Base-by-base conservation (phyloP, 2,329 filamentous ascomycete genomes). In the Chaetomium sp. region DNA sequence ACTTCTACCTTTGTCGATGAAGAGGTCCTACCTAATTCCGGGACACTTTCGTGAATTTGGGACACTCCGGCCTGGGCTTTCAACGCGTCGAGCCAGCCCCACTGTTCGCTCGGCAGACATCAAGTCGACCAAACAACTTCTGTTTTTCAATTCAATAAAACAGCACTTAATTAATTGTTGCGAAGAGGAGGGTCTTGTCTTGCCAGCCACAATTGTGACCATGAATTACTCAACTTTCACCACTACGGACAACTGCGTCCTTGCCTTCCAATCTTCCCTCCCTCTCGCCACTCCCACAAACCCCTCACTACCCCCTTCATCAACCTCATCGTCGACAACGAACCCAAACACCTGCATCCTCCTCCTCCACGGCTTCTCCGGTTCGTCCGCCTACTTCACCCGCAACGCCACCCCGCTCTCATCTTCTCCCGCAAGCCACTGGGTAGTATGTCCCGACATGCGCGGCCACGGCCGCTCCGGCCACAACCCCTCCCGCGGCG, bases 301-400 rank as follows among this genome's bases (percentile, higher is more conserved):
- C 19, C 1, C 14, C 14, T 10, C 42, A 27, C 19, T 27, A 27
- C 19, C 19, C 19, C 19, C 19, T 11, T 11, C 14, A 32, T 10
- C 33, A n/a, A 35, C 11, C 2, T 33, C 43, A 34, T n/a, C 6
- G 40, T 11, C 43, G 3, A 27, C 43, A 2, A 27, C 7, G 7
- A 19, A 33, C 57, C 12, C 36, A 41, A 5, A 1, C 19, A 32
- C 49, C 19, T 68, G 68, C 61, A 64, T 73, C 53, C 59, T 74
- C 40, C 66, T 74, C 40, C 62, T 74, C 46, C 72, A 74, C 60
- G 72, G 72, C 57, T 74, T 74, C 64, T 71, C 69, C 60, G 71
- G 72, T 11, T 71, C 68, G n/a, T 69, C 68, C 14, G 65, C 62
- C 37, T 74, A 74, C 61, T 74, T 73, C 62, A 57, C 59, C 38